phyloP scores from a whole-genome alignment of 1,139 yeast genomes.

The Suhomyces wounanorum region DNA sequence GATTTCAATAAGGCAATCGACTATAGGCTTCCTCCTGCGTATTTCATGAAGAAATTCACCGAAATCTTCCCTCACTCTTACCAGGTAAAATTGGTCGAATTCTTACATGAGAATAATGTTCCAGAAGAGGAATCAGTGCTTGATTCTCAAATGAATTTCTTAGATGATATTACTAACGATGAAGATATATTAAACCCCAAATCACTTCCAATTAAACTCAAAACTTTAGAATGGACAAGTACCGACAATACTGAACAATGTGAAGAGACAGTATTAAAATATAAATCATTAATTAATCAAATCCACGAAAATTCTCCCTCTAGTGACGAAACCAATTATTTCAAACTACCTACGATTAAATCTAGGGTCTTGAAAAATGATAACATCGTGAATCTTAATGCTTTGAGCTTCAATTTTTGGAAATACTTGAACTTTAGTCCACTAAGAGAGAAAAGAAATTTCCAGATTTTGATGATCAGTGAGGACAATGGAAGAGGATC shows the following conservation, averaged over 20 bases:
- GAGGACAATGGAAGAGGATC: constrained; percentile 25
- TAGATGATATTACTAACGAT: constrained; percentile 41
- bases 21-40: constrained; percentile 8
- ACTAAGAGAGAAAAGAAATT: constrained; percentile 47
- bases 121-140: constrained; percentile 26
- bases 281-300: constrained; percentile 24
- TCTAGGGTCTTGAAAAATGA: constrained; percentile 33
- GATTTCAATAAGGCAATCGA: constrained; percentile 7
- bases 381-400: constrained; percentile 37
- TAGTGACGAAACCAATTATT: constrained; percentile 22
- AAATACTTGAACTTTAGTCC: constrained; percentile 59
- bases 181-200: constrained; percentile 32
- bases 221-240: constrained; percentile 41
- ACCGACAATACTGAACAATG: constrained; percentile 23
- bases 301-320: constrained; percentile 10
- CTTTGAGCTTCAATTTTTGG: constrained; percentile 52
- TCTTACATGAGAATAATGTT: constrained; percentile 26
- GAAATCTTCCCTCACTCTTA: constrained; percentile 38
- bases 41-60: constrained; percentile 17
- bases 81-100: constrained; percentile 35
- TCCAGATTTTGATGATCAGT: constrained; percentile 53
- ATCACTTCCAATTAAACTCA: constrained; percentile 30
- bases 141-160: constrained; percentile 38
- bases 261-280: constrained; percentile 24
- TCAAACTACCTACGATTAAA: constrained; percentile 29